Conservation (phyloP, 257 asterid species). For the Gynochthodes officinalis region DNA sequence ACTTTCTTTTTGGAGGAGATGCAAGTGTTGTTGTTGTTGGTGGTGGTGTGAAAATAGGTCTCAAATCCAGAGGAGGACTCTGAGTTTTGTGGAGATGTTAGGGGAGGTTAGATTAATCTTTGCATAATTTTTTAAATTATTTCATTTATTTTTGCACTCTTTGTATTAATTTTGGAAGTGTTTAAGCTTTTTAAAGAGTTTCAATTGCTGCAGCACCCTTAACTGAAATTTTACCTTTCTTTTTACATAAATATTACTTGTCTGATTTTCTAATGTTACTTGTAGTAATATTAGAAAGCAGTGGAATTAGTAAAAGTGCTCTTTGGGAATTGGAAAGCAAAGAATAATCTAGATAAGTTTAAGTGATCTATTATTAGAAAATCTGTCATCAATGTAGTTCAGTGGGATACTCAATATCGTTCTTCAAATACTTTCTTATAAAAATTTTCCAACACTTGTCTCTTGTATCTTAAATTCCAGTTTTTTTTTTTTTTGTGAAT, state of each 20-base stretch:
- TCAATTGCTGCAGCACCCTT: background rate
- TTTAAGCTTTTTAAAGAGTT: background rate
- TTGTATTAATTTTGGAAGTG: no score
- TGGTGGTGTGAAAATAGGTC: background rate
- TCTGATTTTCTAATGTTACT: background rate
- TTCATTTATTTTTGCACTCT: no score
- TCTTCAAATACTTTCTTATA: background rate
- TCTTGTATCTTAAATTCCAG: background rate
- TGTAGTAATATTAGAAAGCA: background rate
- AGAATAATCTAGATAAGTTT: background rate
- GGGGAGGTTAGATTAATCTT: background rate
- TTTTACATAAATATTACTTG: background rate
- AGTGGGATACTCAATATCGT: background rate
- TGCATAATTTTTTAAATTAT: no score
- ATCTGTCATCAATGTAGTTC: background rate
- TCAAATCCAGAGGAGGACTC: background rate
- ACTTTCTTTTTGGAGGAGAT: no score
- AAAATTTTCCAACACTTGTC: background rate
- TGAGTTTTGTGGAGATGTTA: background rate
- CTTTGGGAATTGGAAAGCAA: background rate
- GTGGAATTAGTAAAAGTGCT: background rate
- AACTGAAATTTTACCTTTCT: background rate
- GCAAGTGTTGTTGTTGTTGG: no score
- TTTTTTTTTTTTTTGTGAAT: no score
- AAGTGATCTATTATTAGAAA: constrained; percentile 1